These are phyloP conservation scores for Stenocarpella maydis DNA, from an alignment of 2,329 filamentous ascomycete genomes.

Conservation along the genomic window DNA sequence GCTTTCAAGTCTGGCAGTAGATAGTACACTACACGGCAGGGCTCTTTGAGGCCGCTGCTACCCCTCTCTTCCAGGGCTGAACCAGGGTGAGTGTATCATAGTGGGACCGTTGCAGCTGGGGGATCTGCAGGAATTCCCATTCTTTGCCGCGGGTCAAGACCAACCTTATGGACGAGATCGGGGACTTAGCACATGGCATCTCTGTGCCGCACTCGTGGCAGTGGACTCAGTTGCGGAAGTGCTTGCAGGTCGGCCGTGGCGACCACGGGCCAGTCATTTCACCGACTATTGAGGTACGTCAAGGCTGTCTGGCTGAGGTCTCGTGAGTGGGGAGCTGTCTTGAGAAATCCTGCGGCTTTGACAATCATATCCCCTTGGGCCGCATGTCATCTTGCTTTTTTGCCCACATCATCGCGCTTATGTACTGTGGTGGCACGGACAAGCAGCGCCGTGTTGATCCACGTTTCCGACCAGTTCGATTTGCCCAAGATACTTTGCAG, in stretches of 20 bases:
- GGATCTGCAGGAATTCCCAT: conserved; percentile 31
- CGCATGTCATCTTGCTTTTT: conserved; percentile 17
- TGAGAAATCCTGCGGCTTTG: neutral
- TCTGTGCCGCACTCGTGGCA: conserved; percentile 1
- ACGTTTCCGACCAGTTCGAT: conserved; percentile 9
- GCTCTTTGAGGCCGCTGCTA: neutral
- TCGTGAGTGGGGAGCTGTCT: conserved; percentile 23
- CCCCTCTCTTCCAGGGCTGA: conserved; percentile 32
- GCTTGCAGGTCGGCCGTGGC: conserved; percentile 30
- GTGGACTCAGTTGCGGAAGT: conserved; percentile 23
- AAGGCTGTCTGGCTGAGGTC: conserved; percentile 18
- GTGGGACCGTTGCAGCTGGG: conserved; percentile 24
- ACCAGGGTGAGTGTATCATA: conserved; percentile 17
- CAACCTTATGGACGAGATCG: conserved; percentile 16
- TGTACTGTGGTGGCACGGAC: conserved; percentile 5
- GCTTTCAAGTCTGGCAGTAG: no score
- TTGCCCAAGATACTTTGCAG: neutral
- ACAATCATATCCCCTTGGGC: conserved; percentile 12
- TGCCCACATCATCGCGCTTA: neutral
- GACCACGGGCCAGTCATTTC: conserved; percentile 31
- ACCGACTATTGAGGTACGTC: conserved; percentile 33
- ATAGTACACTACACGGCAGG: conserved; percentile 8
- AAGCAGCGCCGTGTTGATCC: conserved; percentile 11
- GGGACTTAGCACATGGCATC: conserved; percentile 28
- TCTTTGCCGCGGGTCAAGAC: conserved; percentile 31